A percentile compares a stretch with the other conserved stretches of the same genome.
phyloP scores from a whole-genome alignment of 805 yeast genomes.

The Limtongia smithiae region DNA sequence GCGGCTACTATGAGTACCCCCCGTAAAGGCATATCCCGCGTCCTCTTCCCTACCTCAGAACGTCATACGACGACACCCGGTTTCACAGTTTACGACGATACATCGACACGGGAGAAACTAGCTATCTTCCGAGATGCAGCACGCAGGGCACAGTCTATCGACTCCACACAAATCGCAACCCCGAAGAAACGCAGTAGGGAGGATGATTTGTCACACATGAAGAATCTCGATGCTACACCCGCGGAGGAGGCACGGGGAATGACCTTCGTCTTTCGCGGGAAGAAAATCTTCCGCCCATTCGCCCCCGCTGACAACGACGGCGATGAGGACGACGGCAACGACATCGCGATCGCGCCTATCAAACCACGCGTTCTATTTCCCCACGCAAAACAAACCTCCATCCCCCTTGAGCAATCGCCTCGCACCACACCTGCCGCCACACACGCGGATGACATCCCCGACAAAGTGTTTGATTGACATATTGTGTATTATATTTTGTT shows the following conservation, averaged over 20 bases:
- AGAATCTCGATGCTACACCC: too few species aligned
- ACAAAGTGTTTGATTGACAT: neutral
- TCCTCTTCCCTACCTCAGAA: slow-evolving; percentile 3
- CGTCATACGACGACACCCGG: neutral
- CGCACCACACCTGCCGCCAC: neutral
- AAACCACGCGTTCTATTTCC: slow-evolving; percentile 22
- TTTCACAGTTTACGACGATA: slow-evolving; percentile 6
- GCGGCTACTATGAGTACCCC: neutral
- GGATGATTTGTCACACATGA: too few species aligned
- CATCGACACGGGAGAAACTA: neutral
- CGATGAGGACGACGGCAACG: slow-evolving; percentile 9
- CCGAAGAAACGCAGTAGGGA: slow-evolving; percentile 5
- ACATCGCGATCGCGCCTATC: slow-evolving; percentile 20
- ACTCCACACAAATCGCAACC: too few species aligned
- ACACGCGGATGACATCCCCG: neutral
- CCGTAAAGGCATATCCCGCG: neutral
- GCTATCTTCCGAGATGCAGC: slow-evolving; percentile 3
- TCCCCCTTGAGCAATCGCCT: neutral
- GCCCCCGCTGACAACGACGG: slow-evolving; percentile 8
- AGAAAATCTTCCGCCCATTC: slow-evolving; percentile 23
- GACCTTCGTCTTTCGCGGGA: slow-evolving; percentile 13
- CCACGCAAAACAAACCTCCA: neutral
- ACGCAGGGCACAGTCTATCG: too few species aligned
- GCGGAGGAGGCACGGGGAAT: neutral
- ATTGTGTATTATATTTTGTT: neutral